phyloP scores from a whole-genome alignment of 176 grass and related monocot species.

The Alopecurus myosuroides region DNA sequence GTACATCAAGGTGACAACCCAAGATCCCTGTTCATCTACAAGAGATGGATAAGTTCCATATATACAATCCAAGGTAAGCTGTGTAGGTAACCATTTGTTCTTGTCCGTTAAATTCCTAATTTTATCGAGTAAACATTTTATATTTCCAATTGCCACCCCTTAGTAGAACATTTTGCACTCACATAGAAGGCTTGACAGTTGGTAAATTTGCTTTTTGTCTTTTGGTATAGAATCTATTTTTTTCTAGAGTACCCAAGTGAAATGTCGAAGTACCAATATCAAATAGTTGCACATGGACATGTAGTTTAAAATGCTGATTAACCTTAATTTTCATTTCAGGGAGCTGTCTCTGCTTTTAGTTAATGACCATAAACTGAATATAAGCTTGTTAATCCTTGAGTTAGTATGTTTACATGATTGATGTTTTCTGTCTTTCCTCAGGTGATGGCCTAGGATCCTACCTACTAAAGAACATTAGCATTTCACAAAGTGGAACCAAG shows the following conservation, averaged over 20 bases:
- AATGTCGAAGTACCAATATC: neutral
- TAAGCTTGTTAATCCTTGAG: neutral
- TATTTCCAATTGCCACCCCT: constrained; percentile 1
- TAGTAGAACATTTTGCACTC: constrained; percentile 1
- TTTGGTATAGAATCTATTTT: neutral
- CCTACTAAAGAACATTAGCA: constrained; percentile 42
- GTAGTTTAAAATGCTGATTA: neutral
- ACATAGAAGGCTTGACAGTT: neutral
- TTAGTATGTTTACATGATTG: constrained; percentile 6
- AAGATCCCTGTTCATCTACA: constrained; percentile 79
- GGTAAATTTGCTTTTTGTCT: neutral
- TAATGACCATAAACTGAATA: neutral
- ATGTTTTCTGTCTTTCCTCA: constrained; percentile 19
- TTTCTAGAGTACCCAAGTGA: neutral
- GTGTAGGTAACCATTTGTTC: neutral
- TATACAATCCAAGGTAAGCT: constrained; percentile 73
- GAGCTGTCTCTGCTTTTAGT: neutral
- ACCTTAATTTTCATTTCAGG: neutral
- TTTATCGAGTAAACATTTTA: neutral
- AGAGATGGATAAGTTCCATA: constrained; percentile 82
- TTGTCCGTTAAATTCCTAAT: neutral
- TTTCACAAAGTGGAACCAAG: constrained; percentile 27
- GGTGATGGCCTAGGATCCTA: constrained; percentile 52
- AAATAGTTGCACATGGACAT: constrained; percentile 3
- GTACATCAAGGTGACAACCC: constrained; percentile 75